These are phyloP conservation scores for Fonsecaea pedrosoi DNA, from an alignment of 2,329 filamentous ascomycete genomes.

Conservation along the genomic window DNA sequence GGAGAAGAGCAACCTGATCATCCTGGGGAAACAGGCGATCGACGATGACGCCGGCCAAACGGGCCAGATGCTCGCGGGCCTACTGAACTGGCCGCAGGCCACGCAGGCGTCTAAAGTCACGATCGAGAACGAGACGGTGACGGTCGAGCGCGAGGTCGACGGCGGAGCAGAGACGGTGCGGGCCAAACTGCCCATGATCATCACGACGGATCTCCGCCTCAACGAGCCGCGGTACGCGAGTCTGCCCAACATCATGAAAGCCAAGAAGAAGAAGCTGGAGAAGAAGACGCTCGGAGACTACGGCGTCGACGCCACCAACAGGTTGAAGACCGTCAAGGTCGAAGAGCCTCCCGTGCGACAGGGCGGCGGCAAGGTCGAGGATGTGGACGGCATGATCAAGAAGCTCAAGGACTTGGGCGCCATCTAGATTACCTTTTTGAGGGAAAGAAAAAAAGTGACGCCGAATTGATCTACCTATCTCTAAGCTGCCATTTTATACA, in stretches of 20 bases:
- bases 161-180: slow-evolving; percentile 89
- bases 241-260: slow-evolving; percentile 99
- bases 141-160: slow-evolving; percentile 90
- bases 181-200: slow-evolving; percentile 85
- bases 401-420: slow-evolving; percentile 97
- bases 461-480: too few relatives aligned
- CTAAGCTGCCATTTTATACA: too few relatives aligned
- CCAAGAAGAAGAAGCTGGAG: slow-evolving; percentile 98
- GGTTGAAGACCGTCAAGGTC: slow-evolving; percentile 90
- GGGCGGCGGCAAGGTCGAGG: slow-evolving; percentile 95
- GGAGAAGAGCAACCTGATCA: slow-evolving; percentile 88
- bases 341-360: slow-evolving; percentile 84
- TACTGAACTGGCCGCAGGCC: slow-evolving; percentile 92
- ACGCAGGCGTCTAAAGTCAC: slow-evolving; percentile 88
- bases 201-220: slow-evolving; percentile 91
- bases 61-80: slow-evolving; percentile 93
- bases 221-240: slow-evolving; percentile 96
- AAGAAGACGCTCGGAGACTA: slow-evolving; percentile 88
- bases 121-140: slow-evolving; percentile 72
- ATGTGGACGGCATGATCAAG: slow-evolving; percentile 90
- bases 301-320: slow-evolving; percentile 73
- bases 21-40: slow-evolving; percentile 97
- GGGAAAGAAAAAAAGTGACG: too few relatives aligned
- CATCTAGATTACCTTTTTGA: slow-evolving; percentile 59
- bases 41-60: slow-evolving; percentile 96